Conservation (phyloP, 2,329 filamentous ascomycete genomes). For the Grosmannia serpens region DNA sequence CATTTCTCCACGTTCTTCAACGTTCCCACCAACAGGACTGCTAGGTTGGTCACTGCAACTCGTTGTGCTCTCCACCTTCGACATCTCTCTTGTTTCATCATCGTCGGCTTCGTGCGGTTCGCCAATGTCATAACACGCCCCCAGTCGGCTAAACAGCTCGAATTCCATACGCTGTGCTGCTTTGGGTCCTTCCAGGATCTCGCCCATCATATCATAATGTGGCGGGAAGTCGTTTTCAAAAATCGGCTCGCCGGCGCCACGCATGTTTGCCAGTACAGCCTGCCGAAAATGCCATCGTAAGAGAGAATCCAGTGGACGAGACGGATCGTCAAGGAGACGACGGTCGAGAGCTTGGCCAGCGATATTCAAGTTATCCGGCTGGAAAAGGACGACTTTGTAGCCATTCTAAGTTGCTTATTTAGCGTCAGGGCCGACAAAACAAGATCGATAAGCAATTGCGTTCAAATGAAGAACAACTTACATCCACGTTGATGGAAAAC, state of each 20-base stretch:
- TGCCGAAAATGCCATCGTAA: neutral
- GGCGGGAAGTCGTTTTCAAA: constrained; percentile 4
- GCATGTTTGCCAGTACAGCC: neutral
- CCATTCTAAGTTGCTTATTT: neutral
- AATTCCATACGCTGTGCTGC: constrained; percentile 4
- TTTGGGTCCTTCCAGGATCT: neutral
- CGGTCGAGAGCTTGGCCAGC: neutral
- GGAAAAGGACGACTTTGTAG: neutral
- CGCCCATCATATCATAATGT: constrained; percentile 4
- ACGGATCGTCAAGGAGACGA: neutral
- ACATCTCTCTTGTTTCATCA: neutral
- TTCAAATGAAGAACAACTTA: neutral
- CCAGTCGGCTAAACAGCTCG: constrained; percentile 1
- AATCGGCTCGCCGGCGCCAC: neutral
- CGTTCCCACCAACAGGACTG: neutral
- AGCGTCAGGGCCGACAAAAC: neutral
- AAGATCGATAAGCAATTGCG: neutral
- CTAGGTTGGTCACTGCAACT: neutral
- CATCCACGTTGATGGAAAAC: neutral
- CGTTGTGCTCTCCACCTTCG: neutral
- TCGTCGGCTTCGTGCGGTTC: neutral
- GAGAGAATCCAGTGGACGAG: neutral
- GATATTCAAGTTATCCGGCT: neutral
- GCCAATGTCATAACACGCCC: neutral
- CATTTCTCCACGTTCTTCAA: neutral